These are phyloP conservation scores for Fusarium sp. DNA, from an alignment of 2,329 filamentous ascomycete species.

Conservation along the genomic window DNA sequence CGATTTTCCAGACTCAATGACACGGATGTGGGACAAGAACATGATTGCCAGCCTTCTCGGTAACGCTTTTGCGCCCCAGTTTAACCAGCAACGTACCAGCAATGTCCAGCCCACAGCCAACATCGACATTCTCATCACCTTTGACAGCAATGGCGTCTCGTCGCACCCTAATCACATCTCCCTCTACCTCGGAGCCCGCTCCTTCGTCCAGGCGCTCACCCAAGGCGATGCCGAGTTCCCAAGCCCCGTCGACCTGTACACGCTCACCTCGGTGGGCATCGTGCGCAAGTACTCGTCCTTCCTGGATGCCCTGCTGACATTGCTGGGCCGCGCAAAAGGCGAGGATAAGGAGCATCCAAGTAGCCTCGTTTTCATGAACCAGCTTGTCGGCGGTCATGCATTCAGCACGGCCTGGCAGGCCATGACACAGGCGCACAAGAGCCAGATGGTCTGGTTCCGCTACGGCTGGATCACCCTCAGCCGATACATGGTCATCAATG, in stretches of 20 bases:
- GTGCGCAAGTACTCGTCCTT: constrained; percentile 86
- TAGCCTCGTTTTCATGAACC: constrained; percentile 80
- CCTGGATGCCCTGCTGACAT: constrained; percentile 81
- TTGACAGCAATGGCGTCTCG: constrained; percentile 87
- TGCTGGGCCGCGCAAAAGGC: constrained; percentile 64
- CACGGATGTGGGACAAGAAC: constrained; percentile 79
- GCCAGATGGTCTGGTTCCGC: constrained; percentile 99
- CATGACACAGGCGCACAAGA: constrained; percentile 92
- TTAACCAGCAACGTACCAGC: constrained; percentile 57
- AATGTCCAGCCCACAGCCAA: constrained; percentile 61
- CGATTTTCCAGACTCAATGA: constrained; percentile 93
- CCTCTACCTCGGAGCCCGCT: constrained; percentile 84
- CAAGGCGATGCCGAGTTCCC: constrained; percentile 73
- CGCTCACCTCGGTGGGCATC: constrained; percentile 80
- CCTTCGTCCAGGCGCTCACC: constrained; percentile 79
- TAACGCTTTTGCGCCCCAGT: constrained; percentile 80
- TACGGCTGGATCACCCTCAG: constrained; percentile 95
- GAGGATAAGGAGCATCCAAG: constrained; percentile 60
- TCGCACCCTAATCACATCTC: constrained; percentile 95
- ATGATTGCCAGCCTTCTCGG: constrained; percentile 80
- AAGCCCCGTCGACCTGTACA: constrained; percentile 88
- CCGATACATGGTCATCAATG: constrained; percentile 96
- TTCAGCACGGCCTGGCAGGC: constrained; percentile 78
- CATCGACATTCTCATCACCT: constrained; percentile 91
- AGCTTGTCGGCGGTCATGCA: constrained; percentile 72